Evolutionary conservation across 2,329 filamentous ascomycete genomes (phyloP), one percentile per base, ranked within the genome.

Genomic region (Fusarium oligoseptatum): DNA sequence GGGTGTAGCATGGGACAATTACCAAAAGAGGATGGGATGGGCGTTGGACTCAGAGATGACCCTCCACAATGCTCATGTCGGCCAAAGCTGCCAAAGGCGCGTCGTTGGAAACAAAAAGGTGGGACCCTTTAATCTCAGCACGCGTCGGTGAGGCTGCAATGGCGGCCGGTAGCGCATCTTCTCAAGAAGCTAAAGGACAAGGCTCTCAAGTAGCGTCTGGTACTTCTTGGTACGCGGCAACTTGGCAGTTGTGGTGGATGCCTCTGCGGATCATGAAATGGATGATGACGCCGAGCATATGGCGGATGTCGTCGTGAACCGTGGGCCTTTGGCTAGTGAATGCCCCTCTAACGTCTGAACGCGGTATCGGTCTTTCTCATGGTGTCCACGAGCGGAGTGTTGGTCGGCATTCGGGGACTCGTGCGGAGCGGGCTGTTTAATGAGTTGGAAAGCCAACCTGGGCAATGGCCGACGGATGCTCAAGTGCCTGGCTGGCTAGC

Each of bases 121-220:
- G 74, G 74, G 41, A 24, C 64, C 24, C 24, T 68, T 72, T 75
- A 77, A 78, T 78, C 74, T 78, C 74, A 70, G 69, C 67, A 66
- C 74, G 65, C 76, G 76, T 71, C 67, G 68, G 72, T 77, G 76
- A 78, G 74, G 70, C 72, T 74, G 70, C 70, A 56, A 36, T 64
- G 62, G 71, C 62, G 73, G 67, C 67, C 57, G 37, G 73, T 66
- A 74, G 72, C 50, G 71, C 58, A 68, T 70, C 66, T 52, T 60
- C 66, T 36, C 60, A 61, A 65, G 58, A 69, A 56, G 62, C 62
- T 74, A 77, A 68, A 36, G 58, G 64, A 64, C 45, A 36, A 57
- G 60, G 56, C 24, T 50, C 29, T 8, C 45, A 60, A 57, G 71
- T 78, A 71, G 65, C 41, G 15, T 17, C 36, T 29, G 50, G 68